Evolutionary conservation across 352 stramenopile genomes (phyloP).

Genomic region (Blastocystis sp.): DNA sequence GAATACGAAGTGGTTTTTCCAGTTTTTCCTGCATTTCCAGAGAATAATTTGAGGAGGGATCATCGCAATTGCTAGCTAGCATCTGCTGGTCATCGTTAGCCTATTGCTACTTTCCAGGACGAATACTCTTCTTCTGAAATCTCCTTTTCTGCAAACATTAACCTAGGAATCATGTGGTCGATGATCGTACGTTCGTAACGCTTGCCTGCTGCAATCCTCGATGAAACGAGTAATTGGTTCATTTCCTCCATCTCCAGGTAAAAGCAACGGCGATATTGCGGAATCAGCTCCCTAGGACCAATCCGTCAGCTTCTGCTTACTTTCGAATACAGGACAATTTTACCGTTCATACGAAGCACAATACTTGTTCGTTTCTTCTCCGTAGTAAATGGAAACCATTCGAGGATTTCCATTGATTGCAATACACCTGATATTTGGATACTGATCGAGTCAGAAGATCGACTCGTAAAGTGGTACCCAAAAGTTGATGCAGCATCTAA

Average conservation of each 20-base stretch:
- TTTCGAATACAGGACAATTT: slow-evolving; percentile 6
- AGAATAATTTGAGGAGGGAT: not conserved
- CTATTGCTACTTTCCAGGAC: not conserved
- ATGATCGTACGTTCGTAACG: not conserved
- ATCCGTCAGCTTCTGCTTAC: not conserved
- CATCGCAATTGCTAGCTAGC: not conserved
- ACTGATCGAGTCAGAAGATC: not conserved
- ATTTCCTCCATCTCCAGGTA: not conserved
- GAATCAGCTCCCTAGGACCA: slow-evolving; percentile 10
- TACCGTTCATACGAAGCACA: not conserved
- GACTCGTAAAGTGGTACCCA: not conserved
- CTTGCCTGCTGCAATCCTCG: not conserved
- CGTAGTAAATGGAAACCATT: slow-evolving; percentile 56
- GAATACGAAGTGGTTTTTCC: not conserved
- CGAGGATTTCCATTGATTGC: not conserved
- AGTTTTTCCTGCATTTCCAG: not conserved
- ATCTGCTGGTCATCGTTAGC: not conserved
- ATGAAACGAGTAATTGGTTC: not conserved
- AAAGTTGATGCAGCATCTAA: not conserved
- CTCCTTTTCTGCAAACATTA: slow-evolving; percentile 43
- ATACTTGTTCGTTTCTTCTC: slow-evolving; percentile 32
- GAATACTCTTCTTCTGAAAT: not conserved
- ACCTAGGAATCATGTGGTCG: not conserved
- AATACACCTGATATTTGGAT: not conserved
- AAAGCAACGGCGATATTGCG: not conserved